Percentiles rank a stretch among this genome's conserved stretches.
These are phyloP conservation scores for Kwoniella europaea DNA, from an alignment of 768 basidiomycete species.

Conservation along the genomic window DNA sequence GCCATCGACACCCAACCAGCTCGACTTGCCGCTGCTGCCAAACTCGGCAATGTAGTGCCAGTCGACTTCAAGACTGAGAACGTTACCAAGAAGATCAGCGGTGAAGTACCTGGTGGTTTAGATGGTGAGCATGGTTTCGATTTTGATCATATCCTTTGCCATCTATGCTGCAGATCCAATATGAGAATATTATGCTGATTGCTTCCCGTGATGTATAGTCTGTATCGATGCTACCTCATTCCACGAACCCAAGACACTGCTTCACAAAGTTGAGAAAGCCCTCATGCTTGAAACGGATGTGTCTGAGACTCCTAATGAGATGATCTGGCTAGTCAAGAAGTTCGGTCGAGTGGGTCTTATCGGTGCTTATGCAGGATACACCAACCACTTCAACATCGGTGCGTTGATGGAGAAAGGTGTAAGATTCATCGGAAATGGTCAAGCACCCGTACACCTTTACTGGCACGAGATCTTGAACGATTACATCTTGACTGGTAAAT, in stretches of 20 bases:
- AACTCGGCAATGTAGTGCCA: constrained; percentile 63
- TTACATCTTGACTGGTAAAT: constrained; percentile 69
- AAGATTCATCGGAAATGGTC: constrained; percentile 73
- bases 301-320: constrained; percentile 68
- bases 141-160: constrained; percentile 11
- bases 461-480: constrained; percentile 72
- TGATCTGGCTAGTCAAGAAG: constrained; percentile 63
- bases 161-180: too few relatives aligned
- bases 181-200: constrained; percentile 1
- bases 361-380: constrained; percentile 71
- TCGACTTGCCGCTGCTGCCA: constrained; percentile 63
- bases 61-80: constrained; percentile 68
- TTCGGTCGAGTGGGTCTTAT: constrained; percentile 65
- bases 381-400: constrained; percentile 67
- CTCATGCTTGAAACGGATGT: constrained; percentile 78
- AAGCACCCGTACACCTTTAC: constrained; percentile 75
- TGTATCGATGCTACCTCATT: constrained; percentile 62
- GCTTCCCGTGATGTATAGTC: constrained; percentile 16
- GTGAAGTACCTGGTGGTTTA: constrained; percentile 62
- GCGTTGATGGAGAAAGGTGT: constrained; percentile 79
- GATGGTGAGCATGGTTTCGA: constrained; percentile 64
- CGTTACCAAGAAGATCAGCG: constrained; percentile 67
- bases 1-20: constrained; percentile 70
- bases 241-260: constrained; percentile 70
- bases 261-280: constrained; percentile 72